A percentile compares a stretch with the other conserved stretches of the same genome.
Evolutionary conservation across 768 basidiomycete genomes (phyloP).

Genomic region (Boletus rubroflammeus): DNA sequence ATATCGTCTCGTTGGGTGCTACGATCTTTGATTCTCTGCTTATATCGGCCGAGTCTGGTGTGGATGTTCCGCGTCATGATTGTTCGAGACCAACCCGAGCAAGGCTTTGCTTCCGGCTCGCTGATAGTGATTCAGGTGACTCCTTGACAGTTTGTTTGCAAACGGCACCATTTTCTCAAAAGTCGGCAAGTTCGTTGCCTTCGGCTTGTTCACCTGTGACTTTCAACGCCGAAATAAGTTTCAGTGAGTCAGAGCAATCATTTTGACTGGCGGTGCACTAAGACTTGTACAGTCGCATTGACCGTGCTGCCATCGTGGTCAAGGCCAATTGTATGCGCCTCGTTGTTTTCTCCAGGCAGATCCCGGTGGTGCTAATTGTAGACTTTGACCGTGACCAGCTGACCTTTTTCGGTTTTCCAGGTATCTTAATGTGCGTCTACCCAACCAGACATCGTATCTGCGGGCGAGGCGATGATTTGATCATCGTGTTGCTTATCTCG

Average conservation of each 20-base stretch:
- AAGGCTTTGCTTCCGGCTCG: background rate
- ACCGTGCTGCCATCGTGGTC: background rate
- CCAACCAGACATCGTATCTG: background rate
- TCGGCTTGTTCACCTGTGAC: no score
- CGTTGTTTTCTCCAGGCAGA: background rate
- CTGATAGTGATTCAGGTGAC: background rate
- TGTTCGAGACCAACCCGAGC: no score
- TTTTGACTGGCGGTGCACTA: no score
- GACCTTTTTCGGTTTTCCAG: background rate
- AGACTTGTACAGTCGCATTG: no score
- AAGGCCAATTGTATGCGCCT: background rate
- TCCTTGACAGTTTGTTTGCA: no score
- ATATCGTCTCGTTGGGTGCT: slow-evolving; percentile 21
- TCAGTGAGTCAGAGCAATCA: no score
- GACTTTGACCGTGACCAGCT: no score
- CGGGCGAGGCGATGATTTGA: background rate
- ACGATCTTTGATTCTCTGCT: slow-evolving; percentile 15
- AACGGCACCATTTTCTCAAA: no score
- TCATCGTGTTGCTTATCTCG: background rate
- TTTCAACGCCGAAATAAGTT: no score
- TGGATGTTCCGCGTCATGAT: background rate
- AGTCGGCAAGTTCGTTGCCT: no score
- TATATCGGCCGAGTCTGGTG: background rate
- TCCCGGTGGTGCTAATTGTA: no score
- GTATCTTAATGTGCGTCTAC: background rate